These are phyloP conservation scores for Fusarium sp. DNA, from an alignment of 2,329 filamentous ascomycete species.

Conservation along the genomic window DNA sequence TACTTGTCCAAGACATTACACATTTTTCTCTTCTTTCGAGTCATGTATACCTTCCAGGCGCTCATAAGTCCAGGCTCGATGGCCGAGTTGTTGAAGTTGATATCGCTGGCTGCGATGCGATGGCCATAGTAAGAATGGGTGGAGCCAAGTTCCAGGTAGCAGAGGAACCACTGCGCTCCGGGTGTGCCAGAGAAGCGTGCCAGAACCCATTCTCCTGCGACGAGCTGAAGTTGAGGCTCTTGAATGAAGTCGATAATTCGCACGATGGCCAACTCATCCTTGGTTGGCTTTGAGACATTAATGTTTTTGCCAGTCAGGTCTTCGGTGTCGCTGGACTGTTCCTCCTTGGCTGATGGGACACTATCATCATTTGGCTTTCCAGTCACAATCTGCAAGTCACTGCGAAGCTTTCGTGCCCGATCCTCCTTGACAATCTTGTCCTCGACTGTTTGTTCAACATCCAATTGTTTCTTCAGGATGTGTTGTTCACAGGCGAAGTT, in stretches of 20 bases:
- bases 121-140: conserved; percentile 4
- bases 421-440: conserved; percentile 3
- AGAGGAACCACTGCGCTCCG: conserved; percentile 8
- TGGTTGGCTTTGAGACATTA: not conserved
- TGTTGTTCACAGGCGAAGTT: conserved; percentile 9
- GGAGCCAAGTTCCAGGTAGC: conserved; percentile 4
- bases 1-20: conserved; percentile 2
- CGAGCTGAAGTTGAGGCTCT: conserved; percentile 1
- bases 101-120: not conserved
- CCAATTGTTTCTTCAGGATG: not conserved
- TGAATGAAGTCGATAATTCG: conserved; percentile 5
- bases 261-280: conserved; percentile 3
- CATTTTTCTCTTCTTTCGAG: conserved; percentile 11
- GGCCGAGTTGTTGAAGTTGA: conserved; percentile 1
- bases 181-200: not conserved
- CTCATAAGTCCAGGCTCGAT: conserved; percentile 4
- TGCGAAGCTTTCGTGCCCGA: not conserved
- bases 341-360: not conserved
- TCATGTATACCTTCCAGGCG: conserved; percentile 1
- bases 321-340: not conserved
- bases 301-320: not conserved
- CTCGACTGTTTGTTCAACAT: conserved; percentile 5
- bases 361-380: not conserved
- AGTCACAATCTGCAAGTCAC: not conserved
- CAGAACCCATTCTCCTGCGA: conserved; percentile 7